These are phyloP conservation scores for Gloeophyllum trabeum DNA, from an alignment of 768 basidiomycete genomes.

Conservation along the genomic window DNA sequence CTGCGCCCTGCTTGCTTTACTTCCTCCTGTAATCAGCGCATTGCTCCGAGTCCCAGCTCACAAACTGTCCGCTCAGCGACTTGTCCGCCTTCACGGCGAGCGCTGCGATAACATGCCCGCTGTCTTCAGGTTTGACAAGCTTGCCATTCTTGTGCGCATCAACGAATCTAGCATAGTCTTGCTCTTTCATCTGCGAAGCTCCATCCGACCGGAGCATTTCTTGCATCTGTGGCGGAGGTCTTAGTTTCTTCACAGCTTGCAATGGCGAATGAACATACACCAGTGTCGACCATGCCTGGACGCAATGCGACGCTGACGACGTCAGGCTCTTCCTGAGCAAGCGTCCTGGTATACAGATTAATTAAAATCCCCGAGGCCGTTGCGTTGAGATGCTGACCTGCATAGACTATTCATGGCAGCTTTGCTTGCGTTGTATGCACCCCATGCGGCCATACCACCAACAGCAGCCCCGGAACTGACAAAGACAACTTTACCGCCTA, in stretches of 20 bases:
- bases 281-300: conserved; percentile 83
- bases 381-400: conserved; percentile 30
- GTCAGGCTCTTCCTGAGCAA: conserved; percentile 75
- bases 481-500: conserved; percentile 62
- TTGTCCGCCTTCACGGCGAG: conserved; percentile 56
- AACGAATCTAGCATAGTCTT: conserved; percentile 48
- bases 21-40: conserved; percentile 40
- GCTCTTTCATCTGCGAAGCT: conserved; percentile 36
- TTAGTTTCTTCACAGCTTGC: background rate
- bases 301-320: conserved; percentile 68
- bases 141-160: conserved; percentile 49
- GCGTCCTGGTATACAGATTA: conserved; percentile 39
- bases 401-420: conserved; percentile 83
- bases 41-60: conserved; percentile 70
- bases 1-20: background rate
- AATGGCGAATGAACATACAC: conserved; percentile 29
- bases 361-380: conserved; percentile 2
- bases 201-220: conserved; percentile 37
- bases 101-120: conserved; percentile 70
- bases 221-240: conserved; percentile 58
- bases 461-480: conserved; percentile 81
- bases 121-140: conserved; percentile 64
- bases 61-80: conserved; percentile 61
- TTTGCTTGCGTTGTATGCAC: conserved; percentile 73
- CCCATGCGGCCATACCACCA: conserved; percentile 62